phyloP scores from a whole-genome alignment of 106 monocot species.

The Ottelia alismoides region DNA sequence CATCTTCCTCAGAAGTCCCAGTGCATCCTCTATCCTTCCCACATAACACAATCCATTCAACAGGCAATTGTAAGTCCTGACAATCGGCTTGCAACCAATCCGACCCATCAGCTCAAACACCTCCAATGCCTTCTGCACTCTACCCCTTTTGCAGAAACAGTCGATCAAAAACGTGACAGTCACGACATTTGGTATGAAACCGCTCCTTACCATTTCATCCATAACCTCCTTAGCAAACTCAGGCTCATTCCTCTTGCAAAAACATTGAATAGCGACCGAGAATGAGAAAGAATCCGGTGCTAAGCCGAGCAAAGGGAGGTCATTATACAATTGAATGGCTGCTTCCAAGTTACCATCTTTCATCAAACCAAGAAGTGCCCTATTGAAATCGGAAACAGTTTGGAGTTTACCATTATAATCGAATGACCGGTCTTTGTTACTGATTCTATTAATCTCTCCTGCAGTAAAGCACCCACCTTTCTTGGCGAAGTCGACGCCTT shows the following conservation, averaged over 20 bases:
- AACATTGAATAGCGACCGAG: slow-evolving; percentile 43
- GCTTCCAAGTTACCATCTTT: slow-evolving; percentile 35
- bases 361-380: slow-evolving; percentile 37
- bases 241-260: slow-evolving; percentile 49
- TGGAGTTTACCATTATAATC: too few relatives aligned
- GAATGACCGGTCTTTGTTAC: too few relatives aligned
- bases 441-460: not conserved
- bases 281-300: slow-evolving; percentile 37
- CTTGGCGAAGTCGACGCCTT: too few relatives aligned
- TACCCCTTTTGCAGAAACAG: slow-evolving; percentile 61
- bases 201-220: slow-evolving; percentile 59
- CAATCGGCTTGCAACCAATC: slow-evolving; percentile 42
- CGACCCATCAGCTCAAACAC: slow-evolving; percentile 56
- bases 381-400: slow-evolving; percentile 60
- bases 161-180: slow-evolving; percentile 50
- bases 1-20: slow-evolving; percentile 44
- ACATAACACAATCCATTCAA: slow-evolving; percentile 84
- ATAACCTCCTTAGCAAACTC: slow-evolving; percentile 38
- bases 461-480: too few relatives aligned
- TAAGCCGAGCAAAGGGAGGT: slow-evolving; percentile 19
- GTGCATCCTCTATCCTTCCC: slow-evolving; percentile 75
- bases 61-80: slow-evolving; percentile 63
- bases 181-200: slow-evolving; percentile 32
- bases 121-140: slow-evolving; percentile 43
- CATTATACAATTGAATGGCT: slow-evolving; percentile 28